A percentile compares a stretch with the other conserved stretches of the same genome.
These are phyloP conservation scores for Bryoerythrophyllum caledonicum DNA, from an alignment of 225 moss, liverwort and hornwort species.

Conservation along the genomic window DNA sequence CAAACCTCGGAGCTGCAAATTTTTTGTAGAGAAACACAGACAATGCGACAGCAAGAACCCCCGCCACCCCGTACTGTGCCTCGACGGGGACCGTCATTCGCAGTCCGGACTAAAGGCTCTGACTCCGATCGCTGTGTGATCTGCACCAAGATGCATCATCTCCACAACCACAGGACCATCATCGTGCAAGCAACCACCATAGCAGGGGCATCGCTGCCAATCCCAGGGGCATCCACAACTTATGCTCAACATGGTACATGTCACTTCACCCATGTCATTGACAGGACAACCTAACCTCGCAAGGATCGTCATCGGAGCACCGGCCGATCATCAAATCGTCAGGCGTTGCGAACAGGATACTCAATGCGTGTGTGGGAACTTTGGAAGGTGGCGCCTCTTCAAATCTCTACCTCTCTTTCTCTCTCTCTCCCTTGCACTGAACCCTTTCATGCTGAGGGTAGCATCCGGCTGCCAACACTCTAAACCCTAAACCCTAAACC, in stretches of 20 bases:
- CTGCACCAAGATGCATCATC: neutral
- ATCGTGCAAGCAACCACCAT: neutral
- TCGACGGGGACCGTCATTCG: constrained; percentile 4
- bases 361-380: constrained; percentile 16
- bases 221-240: constrained; percentile 9
- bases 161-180: neutral
- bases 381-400: constrained; percentile 31
- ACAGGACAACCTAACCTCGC: neutral
- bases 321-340: neutral
- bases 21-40: neutral
- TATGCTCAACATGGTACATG: constrained; percentile 2
- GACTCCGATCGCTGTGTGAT: neutral
- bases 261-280: neutral
- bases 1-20: neutral
- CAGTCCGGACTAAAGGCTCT: neutral
- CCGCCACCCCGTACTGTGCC: neutral
- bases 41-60: neutral
- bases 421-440: neutral
- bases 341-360: neutral
- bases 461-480: neutral
- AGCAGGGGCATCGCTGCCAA: constrained; percentile 11
- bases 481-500: too few species aligned
- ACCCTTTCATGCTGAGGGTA: constrained; percentile 21
- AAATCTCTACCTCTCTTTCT: constrained; percentile 25
- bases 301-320: neutral